phyloP scores from a whole-genome alignment of 306 rosid species.

The Medicago lupulina region DNA sequence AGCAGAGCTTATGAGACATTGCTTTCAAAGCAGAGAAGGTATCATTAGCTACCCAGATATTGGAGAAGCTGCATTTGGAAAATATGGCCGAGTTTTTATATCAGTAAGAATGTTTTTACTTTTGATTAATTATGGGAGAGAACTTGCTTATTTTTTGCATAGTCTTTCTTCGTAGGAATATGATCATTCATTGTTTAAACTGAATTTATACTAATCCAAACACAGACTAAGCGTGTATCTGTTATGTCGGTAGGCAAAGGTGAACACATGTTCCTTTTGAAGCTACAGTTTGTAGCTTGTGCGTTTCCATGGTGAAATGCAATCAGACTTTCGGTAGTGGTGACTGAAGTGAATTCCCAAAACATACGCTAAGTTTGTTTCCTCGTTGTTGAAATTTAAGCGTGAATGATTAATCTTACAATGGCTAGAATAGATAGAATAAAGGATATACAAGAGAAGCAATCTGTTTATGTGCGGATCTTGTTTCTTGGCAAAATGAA shows the following conservation, averaged over 20 bases:
- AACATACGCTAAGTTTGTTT: background rate
- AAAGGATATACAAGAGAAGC: background rate
- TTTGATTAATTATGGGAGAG: background rate
- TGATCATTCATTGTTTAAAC: background rate
- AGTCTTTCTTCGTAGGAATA: background rate
- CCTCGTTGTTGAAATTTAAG: background rate
- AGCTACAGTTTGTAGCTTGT: slow-evolving; percentile 15
- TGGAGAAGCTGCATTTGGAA: slow-evolving; percentile 92
- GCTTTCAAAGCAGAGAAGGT: slow-evolving; percentile 74
- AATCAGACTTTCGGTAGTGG: background rate
- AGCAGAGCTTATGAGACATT: slow-evolving; percentile 75
- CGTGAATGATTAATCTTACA: background rate
- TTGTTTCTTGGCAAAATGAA: background rate
- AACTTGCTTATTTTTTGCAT: background rate
- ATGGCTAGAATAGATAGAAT: background rate
- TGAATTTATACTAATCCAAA: background rate
- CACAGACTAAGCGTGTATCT: slow-evolving; percentile 23
- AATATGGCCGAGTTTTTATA: slow-evolving; percentile 64
- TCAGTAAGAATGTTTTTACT: slow-evolving; percentile 58
- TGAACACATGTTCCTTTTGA: background rate
- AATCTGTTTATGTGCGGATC: background rate
- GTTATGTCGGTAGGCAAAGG: background rate
- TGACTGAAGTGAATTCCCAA: background rate
- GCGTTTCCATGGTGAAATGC: background rate
- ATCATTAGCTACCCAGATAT: slow-evolving; percentile 73